Evolutionary conservation across 208 protist species (phyloP), one percentile per base, ranked within the genome.

Genomic region (Wallacemonas rigidus): DNA sequence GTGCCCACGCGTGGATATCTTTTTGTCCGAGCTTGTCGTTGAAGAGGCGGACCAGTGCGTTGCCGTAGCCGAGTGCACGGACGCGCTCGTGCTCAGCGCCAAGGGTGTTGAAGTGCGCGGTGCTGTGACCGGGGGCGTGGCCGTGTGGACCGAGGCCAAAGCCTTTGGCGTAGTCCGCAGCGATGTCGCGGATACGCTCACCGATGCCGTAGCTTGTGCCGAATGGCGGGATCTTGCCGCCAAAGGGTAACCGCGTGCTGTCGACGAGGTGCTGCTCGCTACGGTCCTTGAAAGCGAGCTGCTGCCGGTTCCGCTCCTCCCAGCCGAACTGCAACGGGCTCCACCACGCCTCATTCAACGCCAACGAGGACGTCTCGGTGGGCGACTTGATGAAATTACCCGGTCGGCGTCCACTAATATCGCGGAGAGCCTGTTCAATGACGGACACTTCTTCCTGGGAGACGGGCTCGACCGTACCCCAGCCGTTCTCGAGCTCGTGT

Each of bases 291-390:
- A 93, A 81, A 26, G 86, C 90, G 61, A 76, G 74, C 77, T 94
- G 81, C 62, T 88, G 79, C 47, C 79, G 75, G 69, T 97, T 95
- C 70, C 87, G 86, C 75, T 91, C 75, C 77, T 93, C 83, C 92
- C 92, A 97, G 45, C 91, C 91, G 69, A 86, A 92, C 72, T 86
- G 76, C 50, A 93, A 63, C 48, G 87, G 80, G 15, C 67, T 74
- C 89, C 90, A 97, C 92, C 92, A 97, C 61, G 77, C 79, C 75
- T 97, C 92, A 70, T 94, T 94, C 36, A 97, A 70, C 43, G 74
- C 61, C 57, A 97, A 72, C n/a, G 74, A 74, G 41, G 82, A 75
- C 58, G 74, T 84, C 72, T 97, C 88, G 11, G 80, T 81, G 11
- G 84, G 83, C 0, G 80, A 78, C 75, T 97, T 97, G 63, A 93